Conservation (phyloP, 1,139 yeast genomes). For the Yamadazyma kanchanaburiensis region DNA sequence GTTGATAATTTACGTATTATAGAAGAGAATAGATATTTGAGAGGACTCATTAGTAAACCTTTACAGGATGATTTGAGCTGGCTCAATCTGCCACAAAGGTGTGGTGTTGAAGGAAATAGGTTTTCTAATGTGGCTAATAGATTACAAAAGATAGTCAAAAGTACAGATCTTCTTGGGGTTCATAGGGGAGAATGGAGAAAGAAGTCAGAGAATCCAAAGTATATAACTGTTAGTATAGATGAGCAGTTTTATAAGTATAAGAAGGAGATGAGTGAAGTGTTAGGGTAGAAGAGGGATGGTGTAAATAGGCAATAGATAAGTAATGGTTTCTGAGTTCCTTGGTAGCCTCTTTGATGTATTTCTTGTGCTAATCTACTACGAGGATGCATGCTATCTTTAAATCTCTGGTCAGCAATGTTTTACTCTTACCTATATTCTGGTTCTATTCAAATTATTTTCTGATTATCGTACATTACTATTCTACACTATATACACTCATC, state of each 20-base stretch:
- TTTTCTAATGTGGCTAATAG: slow-evolving; percentile 6
- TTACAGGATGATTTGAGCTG: slow-evolving; percentile 14
- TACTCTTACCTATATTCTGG: too few species aligned
- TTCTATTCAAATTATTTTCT: too few species aligned
- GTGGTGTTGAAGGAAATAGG: neutral
- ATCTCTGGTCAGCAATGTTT: too few species aligned
- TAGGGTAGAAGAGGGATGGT: too few species aligned
- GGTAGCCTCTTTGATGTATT: too few species aligned
- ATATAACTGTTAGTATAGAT: slow-evolving; percentile 7
- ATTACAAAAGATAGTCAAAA: slow-evolving; percentile 15
- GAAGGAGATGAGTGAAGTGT: too few species aligned
- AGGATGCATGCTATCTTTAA: too few species aligned
- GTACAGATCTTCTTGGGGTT: slow-evolving; percentile 8
- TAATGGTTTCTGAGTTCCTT: too few species aligned
- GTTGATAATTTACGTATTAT: slow-evolving; percentile 27
- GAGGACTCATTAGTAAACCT: slow-evolving; percentile 17
- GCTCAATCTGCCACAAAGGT: slow-evolving; percentile 15
- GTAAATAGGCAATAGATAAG: too few species aligned
- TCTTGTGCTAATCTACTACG: too few species aligned
- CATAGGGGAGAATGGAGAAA: slow-evolving; percentile 18
- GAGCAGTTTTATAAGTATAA: slow-evolving; percentile 10
- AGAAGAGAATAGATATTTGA: slow-evolving; percentile 34
- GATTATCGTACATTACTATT: too few species aligned
- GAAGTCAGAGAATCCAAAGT: slow-evolving; percentile 16
- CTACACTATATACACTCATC: too few species aligned